A percentile compares a stretch with the other conserved stretches of the same genome.
These are phyloP conservation scores for Aphanomyces invadans DNA, from an alignment of 352 stramenopile genomes.

Conservation along the genomic window DNA sequence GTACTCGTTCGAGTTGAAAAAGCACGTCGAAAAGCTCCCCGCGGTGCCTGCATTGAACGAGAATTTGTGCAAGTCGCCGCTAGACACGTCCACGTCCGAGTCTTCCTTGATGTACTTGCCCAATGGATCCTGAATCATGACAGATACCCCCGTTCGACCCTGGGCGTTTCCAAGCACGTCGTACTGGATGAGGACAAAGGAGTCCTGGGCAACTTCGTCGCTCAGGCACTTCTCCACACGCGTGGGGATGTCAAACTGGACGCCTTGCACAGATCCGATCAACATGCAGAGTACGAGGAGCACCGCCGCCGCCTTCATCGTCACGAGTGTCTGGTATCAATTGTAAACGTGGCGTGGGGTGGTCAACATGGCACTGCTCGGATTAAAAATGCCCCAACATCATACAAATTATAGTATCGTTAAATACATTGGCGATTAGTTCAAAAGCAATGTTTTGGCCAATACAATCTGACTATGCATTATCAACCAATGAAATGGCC, in stretches of 20 bases:
- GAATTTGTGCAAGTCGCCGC: slow-evolving; percentile 77
- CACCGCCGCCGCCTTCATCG: slow-evolving; percentile 25
- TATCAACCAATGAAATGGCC: no score
- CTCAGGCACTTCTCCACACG: slow-evolving; percentile 75
- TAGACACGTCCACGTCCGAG: slow-evolving; percentile 71
- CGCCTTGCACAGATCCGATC: slow-evolving; percentile 30
- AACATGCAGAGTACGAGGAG: slow-evolving; percentile 31
- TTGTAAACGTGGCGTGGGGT: background rate
- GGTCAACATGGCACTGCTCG: background rate
- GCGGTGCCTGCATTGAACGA: slow-evolving; percentile 64
- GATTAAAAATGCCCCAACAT: background rate
- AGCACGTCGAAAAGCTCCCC: slow-evolving; percentile 73
- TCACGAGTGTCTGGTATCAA: slow-evolving; percentile 21
- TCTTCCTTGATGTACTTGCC: slow-evolving; percentile 79
- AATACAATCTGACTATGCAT: no score
- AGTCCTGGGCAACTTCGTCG: slow-evolving; percentile 69
- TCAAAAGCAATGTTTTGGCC: no score
- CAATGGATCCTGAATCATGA: slow-evolving; percentile 65
- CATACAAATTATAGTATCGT: no score
- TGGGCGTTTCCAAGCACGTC: slow-evolving; percentile 58
- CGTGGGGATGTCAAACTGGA: slow-evolving; percentile 72
- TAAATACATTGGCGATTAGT: no score
- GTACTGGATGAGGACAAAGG: slow-evolving; percentile 77
- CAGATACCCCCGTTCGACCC: slow-evolving; percentile 58
- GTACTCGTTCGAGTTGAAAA: slow-evolving; percentile 74